phyloP scores from a whole-genome alignment of 805 yeast genomes.

The Saccharomycopsis capsularis region DNA sequence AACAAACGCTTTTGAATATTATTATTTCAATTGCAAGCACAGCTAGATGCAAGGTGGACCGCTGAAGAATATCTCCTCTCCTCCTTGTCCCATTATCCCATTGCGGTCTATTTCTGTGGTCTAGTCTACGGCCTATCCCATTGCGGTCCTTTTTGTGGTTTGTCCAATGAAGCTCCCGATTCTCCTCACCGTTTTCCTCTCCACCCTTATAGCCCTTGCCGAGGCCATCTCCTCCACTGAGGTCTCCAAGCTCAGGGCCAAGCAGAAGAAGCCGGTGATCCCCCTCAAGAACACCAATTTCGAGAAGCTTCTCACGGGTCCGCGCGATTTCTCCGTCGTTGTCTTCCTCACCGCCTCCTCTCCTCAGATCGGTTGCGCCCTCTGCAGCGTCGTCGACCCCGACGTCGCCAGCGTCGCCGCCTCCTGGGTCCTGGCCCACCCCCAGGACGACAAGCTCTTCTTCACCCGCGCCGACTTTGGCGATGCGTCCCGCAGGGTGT shows the following conservation, averaged over 20 bases:
- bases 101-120: no score
- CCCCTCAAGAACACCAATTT: constrained; percentile 55
- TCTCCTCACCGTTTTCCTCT: constrained; percentile 1
- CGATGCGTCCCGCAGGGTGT: constrained; percentile 42
- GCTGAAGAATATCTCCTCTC: no score
- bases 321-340: constrained; percentile 62
- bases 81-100: no score
- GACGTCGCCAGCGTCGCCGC: constrained; percentile 51
- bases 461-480: constrained; percentile 72
- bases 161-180: constrained; percentile 1
- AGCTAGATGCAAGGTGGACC: no score
- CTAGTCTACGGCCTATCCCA: no score
- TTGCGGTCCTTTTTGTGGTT: no score
- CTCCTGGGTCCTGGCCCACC: constrained; percentile 57
- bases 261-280: constrained; percentile 28
- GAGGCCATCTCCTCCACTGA: constrained; percentile 7
- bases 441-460: constrained; percentile 46
- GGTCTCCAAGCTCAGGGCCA: constrained; percentile 9
- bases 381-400: constrained; percentile 69
- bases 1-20: no score
- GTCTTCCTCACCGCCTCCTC: constrained; percentile 69
- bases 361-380: constrained; percentile 65
- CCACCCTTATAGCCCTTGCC: background rate
- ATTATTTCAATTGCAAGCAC: no score
- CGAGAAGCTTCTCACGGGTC: constrained; percentile 48